A percentile compares a stretch with the other conserved stretches of the same genome.
Conservation (phyloP, 2,329 filamentous ascomycete species). For the Alternaria gaisen region DNA sequence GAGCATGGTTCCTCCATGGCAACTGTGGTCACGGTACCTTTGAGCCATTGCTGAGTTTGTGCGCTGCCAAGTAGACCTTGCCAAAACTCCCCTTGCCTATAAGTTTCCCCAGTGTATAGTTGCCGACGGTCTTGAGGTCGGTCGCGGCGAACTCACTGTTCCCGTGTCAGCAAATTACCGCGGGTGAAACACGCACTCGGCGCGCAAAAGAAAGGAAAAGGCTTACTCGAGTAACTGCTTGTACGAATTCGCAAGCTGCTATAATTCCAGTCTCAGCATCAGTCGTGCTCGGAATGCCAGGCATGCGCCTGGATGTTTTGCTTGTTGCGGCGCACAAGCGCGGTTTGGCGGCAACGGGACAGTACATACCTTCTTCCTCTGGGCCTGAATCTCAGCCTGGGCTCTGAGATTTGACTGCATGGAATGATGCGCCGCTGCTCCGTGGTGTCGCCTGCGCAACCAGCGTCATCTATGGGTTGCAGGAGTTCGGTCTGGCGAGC, state of each 20-base stretch:
- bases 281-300: not conserved
- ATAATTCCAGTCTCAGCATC: constrained; percentile 19
- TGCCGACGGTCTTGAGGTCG: constrained; percentile 91
- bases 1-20: constrained; percentile 13
- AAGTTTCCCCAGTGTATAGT: constrained; percentile 88
- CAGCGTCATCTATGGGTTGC: constrained; percentile 47
- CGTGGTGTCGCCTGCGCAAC: constrained; percentile 36
- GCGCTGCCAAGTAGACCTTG: constrained; percentile 94
- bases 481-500: constrained; percentile 32
- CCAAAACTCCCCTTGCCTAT: constrained; percentile 99
- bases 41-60: constrained; percentile 98
- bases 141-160: constrained; percentile 89
- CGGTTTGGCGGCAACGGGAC: not conserved
- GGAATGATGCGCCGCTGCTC: constrained; percentile 47
- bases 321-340: constrained; percentile 15
- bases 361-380: constrained; percentile 65
- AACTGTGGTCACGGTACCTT: constrained; percentile 68
- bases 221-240: constrained; percentile 92
- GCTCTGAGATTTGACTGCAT: constrained; percentile 58
- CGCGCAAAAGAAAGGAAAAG: constrained; percentile 8
- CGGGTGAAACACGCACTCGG: constrained; percentile 9
- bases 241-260: constrained; percentile 93
- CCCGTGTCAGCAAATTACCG: constrained; percentile 28
- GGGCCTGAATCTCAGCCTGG: constrained; percentile 66
- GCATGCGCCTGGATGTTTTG: constrained; percentile 10